Evolutionary conservation across 83 land plant genomes (phyloP), one percentile per base, ranked within the genome.

Genomic region (Picea abies): DNA sequence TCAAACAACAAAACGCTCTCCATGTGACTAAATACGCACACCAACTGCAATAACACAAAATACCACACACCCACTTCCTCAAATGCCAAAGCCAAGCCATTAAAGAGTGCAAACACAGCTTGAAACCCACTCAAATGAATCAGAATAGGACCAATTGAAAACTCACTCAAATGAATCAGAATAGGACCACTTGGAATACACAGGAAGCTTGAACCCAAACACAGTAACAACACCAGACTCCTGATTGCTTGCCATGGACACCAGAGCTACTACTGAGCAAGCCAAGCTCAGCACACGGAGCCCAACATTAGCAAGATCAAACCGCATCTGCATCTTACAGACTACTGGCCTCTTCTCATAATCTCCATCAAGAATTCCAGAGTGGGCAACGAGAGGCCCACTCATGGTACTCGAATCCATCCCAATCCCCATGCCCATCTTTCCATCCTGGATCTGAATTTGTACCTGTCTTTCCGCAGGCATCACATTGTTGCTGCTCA

Each of bases 161-260:
- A 23, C 86, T 87, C 81, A 91, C 93, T 89, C 91, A 71, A 91
- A 83, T 23, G 93, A 84, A 79, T 91, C 80, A 60, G 93, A 85
- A 82, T 82, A 91, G 78, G 90, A 85, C 93, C 93, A 91, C 77
- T 91, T 89, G 84, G 93, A 82, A 47, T 71, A 78, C 63, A 91
- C 65, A 60, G 89, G 88, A 15, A 91, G 82, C 26, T 80, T 47
- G 66, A 91, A 85, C 1, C 93, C 93, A 72, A 82, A 91, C 20
- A 91, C 26, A 26, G 85, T 47, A 56, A 88, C 63, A 32, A 78
- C 60, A n/a, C 81, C 76, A 60, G 65, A 63, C 75, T 91, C 81
- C 83, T 86, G 81, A 60, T 91, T 86, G 10, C 86, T 78, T 5
- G 81, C 87, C 93, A 91, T 91, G 60, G 87, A 47, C 0, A 84